Conservation (phyloP, 768 basidiomycete genomes). For the Trametes meyenii region DNA sequence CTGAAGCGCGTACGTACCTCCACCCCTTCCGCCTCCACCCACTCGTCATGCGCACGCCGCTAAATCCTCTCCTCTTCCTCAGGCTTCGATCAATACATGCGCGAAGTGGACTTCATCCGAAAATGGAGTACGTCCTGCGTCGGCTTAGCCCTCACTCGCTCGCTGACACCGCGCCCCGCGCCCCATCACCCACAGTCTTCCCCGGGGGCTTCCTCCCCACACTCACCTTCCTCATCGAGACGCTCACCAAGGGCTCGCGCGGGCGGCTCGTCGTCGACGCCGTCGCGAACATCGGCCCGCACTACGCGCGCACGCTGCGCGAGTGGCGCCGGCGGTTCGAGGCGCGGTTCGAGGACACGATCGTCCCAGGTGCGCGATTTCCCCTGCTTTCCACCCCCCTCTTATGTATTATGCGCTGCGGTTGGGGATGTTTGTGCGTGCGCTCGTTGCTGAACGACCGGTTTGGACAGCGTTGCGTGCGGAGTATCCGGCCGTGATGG, state of each 20-base stretch:
- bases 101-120: conserved; percentile 72
- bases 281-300: conserved; percentile 70
- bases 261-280: conserved; percentile 65
- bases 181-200: conserved; percentile 50
- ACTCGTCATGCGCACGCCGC: neutral
- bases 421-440: neutral
- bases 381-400: neutral
- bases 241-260: conserved; percentile 51
- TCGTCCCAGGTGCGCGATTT: conserved; percentile 47
- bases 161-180: neutral
- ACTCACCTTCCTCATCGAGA: conserved; percentile 56
- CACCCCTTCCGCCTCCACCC: neutral
- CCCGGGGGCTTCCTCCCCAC: conserved; percentile 74
- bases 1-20: conserved; percentile 59
- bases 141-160: neutral
- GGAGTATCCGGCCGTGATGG: conserved; percentile 63
- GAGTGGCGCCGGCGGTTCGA: conserved; percentile 74
- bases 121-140: conserved; percentile 61
- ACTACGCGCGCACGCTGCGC: conserved; percentile 79
- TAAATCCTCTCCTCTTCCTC: too few relatives aligned
- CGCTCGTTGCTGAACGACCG: neutral
- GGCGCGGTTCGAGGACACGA: conserved; percentile 55
- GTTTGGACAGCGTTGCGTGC: conserved; percentile 43
- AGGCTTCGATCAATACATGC: conserved; percentile 59
- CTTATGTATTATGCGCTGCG: neutral